Evolutionary conservation across 2,329 filamentous ascomycete genomes (phyloP).

Genomic region (Paraphaeosphaeria minitans): DNA sequence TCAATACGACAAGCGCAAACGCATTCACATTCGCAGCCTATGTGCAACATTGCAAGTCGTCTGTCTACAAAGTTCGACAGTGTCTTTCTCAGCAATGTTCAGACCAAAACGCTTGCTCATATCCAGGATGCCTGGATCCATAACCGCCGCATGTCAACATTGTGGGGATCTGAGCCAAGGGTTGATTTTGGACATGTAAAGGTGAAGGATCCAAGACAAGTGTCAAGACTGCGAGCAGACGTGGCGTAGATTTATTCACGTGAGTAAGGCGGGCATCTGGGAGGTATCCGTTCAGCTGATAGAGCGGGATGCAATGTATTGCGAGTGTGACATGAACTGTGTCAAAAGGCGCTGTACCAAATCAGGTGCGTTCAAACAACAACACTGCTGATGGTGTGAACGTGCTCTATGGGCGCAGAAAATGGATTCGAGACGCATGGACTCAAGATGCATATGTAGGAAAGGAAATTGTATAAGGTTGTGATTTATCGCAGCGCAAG

Average conservation of each 20-base stretch:
- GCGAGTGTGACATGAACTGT: not conserved
- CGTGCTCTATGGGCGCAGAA: not conserved
- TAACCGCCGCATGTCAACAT: conserved; percentile 5
- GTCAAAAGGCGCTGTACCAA: not conserved
- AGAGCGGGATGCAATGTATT: not conserved
- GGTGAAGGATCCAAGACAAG: not conserved
- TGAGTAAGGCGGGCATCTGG: not conserved
- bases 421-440: not conserved
- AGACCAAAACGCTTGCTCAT: conserved; percentile 16
- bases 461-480: not conserved
- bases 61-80: conserved; percentile 12
- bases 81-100: conserved; percentile 10
- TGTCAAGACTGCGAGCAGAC: not conserved
- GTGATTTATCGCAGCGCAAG: not conserved
- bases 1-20: conserved; percentile 27
- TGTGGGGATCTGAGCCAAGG: not conserved
- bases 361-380: too few relatives aligned
- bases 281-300: not conserved
- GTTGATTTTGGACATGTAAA: not conserved
- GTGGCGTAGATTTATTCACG: not conserved
- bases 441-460: not conserved
- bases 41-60: conserved; percentile 19
- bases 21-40: conserved; percentile 32
- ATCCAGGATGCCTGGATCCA: conserved; percentile 23
- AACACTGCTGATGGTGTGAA: not conserved